Evolutionary conservation across 2,329 filamentous ascomycete genomes (phyloP), one percentile per base, ranked within the genome.

Genomic region (Ophiostoma sp.): DNA sequence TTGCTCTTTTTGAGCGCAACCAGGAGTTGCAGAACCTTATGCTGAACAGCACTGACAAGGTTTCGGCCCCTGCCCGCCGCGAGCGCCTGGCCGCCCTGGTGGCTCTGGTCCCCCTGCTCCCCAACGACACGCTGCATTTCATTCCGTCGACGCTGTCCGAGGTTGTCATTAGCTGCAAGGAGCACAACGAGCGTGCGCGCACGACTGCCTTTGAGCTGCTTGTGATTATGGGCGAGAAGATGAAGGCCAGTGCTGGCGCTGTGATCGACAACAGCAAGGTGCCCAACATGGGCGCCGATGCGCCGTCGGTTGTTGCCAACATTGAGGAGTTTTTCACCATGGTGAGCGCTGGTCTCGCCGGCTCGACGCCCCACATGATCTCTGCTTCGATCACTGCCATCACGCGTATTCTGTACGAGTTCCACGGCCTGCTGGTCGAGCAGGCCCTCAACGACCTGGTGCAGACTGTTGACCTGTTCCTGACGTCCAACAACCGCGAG

Each of bases 271-370:
- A 96, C 79, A 89, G 87, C 75, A 92, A 94, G 77, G 91, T 97
- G 2, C 86, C 92, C 1, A 89, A 94, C 78, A 97, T 98, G 93
- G 87, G 92, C 3, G 82, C 86, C 67, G 89, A 96, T 78, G 90
- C 93, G 0, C 90, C 92, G 2, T 83, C 89, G 41, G 93, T 90
- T 4, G 84, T 87, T 2, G 94, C 95, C 27, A 94, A 86, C 60
- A 86, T 99, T 52, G 94, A 98, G 76, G 95, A 98, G 79, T 98
- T 93, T 81, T 92, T 98, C 82, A 97, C 94, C 70, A 99, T 99
- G 95, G 91, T 98, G 39, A 96, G 92, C 74, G 95, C 95, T 67
- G 95, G 95, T 81, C 86, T 99, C 69, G 95, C 94, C 1, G 94
- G 94, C 70, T 91, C 90, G 75, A 94, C 93, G 13, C 94, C 95